Base-by-base conservation (phyloP, 2,329 filamentous ascomycete genomes). In the Berkeleyomyces rouxiae region DNA sequence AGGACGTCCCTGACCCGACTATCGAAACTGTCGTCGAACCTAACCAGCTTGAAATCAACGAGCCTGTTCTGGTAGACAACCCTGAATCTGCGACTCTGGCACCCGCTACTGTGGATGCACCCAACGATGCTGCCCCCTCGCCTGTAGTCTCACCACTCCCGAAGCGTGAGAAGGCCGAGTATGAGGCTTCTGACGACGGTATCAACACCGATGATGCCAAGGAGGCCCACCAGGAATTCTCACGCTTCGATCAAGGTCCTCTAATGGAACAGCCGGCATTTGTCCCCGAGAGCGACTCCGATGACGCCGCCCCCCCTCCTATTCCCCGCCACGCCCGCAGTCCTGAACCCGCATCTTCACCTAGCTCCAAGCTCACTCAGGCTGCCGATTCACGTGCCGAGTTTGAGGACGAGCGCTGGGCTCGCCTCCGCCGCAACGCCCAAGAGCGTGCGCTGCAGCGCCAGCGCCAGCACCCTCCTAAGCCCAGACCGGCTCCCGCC, bases 371-470 rank as follows among this genome's bases (percentile, higher is more conserved):
- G 31, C 7, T 51, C 4, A 43, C 61, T n/a, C 61, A 68, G 37
- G 70, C 72, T 36, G 69, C 70, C 2, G 69, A 70, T 31, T 61
- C 67, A 0, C 66, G 72, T 6, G 76, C 77, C 3, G 75, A 76
- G 40, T 65, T 65, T 37, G 66, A 63, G 44, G 79, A 87, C 67
- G 91, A 96, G 71, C 85, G 92, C 62, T 99, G 93, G 93, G 92
- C 92, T 0, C 90, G 95, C 73, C 96, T 97, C 67, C 84, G 91
- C 67, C 92, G 91, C 78, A 96, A 96, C 69, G 93, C 93, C 9
- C 90, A 90, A 3, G 87, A 93, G 66, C 82, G 90, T 65, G 88
- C 87, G 43, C 78, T 82, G 5, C 79, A 79, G 61, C 79, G 83
- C 65, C 77, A 82, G 51, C 83, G 81, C 61, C 86, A 90, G 67